These are phyloP conservation scores for Rhizopogon roseolus DNA, from an alignment of 768 basidiomycete species.

Conservation along the genomic window DNA sequence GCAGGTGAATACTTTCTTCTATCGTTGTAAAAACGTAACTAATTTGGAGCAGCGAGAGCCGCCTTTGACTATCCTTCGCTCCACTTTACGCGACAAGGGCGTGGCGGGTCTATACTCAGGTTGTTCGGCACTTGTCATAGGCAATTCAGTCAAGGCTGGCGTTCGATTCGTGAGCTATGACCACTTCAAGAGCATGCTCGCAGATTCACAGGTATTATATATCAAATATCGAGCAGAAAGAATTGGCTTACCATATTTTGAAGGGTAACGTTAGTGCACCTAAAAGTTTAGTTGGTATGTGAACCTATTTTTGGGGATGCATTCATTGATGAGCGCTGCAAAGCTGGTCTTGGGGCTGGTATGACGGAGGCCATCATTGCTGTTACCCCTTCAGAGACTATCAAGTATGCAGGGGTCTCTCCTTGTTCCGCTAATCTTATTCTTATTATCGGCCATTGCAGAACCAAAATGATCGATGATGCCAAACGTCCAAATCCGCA, in stretches of 20 bases:
- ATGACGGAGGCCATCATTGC: slow-evolving; percentile 91
- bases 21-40: neutral
- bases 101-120: slow-evolving; percentile 89
- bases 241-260: neutral
- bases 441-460: slow-evolving; percentile 25
- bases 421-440: neutral
- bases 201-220: slow-evolving; percentile 67
- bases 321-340: neutral
- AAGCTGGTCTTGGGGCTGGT: slow-evolving; percentile 82
- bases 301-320: neutral
- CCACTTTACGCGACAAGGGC: slow-evolving; percentile 74
- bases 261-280: slow-evolving; percentile 91
- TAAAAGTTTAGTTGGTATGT: slow-evolving; percentile 72
- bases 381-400: slow-evolving; percentile 96
- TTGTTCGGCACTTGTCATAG: slow-evolving; percentile 82
- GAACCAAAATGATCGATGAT: slow-evolving; percentile 97
- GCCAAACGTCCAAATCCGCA: slow-evolving; percentile 79
- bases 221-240: too few relatives aligned
- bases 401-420: slow-evolving; percentile 63
- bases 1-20: slow-evolving; percentile 38
- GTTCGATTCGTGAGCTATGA: slow-evolving; percentile 96
- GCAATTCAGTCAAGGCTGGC: slow-evolving; percentile 92
- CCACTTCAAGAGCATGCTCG: slow-evolving; percentile 78
- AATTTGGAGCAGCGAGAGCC: slow-evolving; percentile 47
- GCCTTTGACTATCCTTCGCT: slow-evolving; percentile 67